Conservation (phyloP, 805 yeast species). For the Torulaspora gathmanii region DNA sequence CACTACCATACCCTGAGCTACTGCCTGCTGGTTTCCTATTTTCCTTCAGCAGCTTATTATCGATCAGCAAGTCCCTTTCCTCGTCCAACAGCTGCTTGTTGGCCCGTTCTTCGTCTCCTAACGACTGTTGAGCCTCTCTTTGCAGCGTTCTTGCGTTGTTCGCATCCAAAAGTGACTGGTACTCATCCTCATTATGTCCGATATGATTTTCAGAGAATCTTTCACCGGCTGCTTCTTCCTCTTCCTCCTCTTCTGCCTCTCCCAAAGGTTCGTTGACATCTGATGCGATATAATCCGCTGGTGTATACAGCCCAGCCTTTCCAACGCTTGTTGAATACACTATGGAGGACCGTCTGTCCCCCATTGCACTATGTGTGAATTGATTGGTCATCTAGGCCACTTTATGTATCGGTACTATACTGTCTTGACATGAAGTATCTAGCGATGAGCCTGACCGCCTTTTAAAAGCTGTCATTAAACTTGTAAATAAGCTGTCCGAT, state of each 20-base stretch:
- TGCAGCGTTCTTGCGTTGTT: constrained; percentile 25
- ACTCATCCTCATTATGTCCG: constrained; percentile 1
- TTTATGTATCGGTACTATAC: no score
- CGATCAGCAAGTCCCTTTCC: constrained; percentile 34
- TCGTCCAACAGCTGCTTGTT: constrained; percentile 27
- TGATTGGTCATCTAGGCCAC: constrained; percentile 22
- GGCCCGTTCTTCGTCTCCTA: constrained; percentile 10
- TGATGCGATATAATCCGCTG: constrained; percentile 29
- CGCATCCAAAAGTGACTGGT: constrained; percentile 18
- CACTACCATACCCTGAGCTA: constrained; percentile 11
- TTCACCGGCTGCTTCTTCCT: constrained; percentile 5
- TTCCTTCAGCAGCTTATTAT: constrained; percentile 25
- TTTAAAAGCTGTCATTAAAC: neutral
- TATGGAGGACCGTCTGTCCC: constrained; percentile 31
- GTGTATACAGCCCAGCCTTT: constrained; percentile 33
- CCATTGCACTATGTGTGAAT: constrained; percentile 26
- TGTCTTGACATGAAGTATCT: neutral
- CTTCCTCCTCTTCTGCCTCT: constrained; percentile 17
- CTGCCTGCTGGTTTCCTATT: neutral
- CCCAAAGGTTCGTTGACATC: constrained; percentile 8
- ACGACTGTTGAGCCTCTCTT: constrained; percentile 14
- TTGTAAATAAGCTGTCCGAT: neutral
- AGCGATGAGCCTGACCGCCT: neutral
- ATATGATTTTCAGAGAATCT: neutral
- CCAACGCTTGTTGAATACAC: constrained; percentile 34